Evolutionary conservation across 2,329 filamentous ascomycete species (phyloP).

Genomic region (Torrubiella hemipterigena): DNA sequence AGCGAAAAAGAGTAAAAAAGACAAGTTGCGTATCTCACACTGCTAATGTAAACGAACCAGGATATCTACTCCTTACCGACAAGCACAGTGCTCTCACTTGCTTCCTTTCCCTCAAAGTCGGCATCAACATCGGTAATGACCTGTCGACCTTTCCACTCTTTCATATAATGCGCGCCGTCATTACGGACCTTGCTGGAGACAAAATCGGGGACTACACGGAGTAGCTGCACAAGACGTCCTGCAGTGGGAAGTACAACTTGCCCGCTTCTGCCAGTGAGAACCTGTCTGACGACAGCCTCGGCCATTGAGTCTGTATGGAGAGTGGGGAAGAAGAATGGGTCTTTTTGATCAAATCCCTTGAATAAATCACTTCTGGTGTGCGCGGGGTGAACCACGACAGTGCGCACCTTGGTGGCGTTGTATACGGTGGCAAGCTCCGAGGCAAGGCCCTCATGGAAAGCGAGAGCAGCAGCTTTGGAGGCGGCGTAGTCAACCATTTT

Average conservation of each 20-base stretch:
- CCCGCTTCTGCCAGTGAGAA: conserved; percentile 34
- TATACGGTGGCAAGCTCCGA: conserved; percentile 48
- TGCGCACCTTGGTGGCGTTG: conserved; percentile 50
- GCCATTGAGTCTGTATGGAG: conserved; percentile 28
- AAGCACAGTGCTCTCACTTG: conserved; percentile 24
- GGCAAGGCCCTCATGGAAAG: conserved; percentile 56
- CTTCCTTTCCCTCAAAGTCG: conserved; percentile 18
- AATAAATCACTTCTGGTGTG: conserved; percentile 24
- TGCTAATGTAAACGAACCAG: background rate
- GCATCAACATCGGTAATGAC: conserved; percentile 32
- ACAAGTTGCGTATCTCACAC: background rate
- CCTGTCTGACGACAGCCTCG: conserved; percentile 33
- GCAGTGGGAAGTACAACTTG: conserved; percentile 33
- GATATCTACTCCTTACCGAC: conserved; percentile 15
- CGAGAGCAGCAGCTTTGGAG: conserved; percentile 52
- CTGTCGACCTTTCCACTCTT: conserved; percentile 31
- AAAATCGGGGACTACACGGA: conserved; percentile 51
- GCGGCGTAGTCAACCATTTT: conserved; percentile 57
- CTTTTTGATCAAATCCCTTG: conserved; percentile 43
- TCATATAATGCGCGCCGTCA: conserved; percentile 27
- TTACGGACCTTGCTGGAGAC: conserved; percentile 41
- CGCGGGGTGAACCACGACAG: conserved; percentile 50
- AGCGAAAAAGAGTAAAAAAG: too few relatives aligned
- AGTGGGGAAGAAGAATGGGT: conserved; percentile 18
- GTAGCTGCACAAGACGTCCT: conserved; percentile 24